Percentiles rank a stretch among this genome's conserved stretches.
phyloP scores from a whole-genome alignment of 306 rosid genomes.

The Sesbania bispinosa region DNA sequence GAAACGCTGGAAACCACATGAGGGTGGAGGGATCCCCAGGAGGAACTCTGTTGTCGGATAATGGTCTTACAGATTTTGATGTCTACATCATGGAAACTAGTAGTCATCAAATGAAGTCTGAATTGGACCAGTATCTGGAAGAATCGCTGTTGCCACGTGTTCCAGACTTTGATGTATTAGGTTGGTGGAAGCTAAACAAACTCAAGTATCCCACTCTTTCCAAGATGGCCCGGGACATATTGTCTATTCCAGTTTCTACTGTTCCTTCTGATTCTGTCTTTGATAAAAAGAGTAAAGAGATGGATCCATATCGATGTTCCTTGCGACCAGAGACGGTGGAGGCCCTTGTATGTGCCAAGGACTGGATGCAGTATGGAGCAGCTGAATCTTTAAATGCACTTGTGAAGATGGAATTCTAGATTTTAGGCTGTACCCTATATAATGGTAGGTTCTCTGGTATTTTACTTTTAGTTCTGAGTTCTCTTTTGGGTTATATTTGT shows the following conservation, averaged over 20 bases:
- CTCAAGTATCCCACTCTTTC: slow-evolving; percentile 91
- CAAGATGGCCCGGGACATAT: slow-evolving; percentile 84
- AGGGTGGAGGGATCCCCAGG: slow-evolving; percentile 51
- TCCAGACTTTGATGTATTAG: slow-evolving; percentile 72
- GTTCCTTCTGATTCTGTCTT: slow-evolving; percentile 59
- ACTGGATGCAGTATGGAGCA: slow-evolving; percentile 73
- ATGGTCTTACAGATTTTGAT: slow-evolving; percentile 84
- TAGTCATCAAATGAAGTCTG: slow-evolving; percentile 82
- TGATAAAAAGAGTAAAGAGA: slow-evolving; percentile 49
- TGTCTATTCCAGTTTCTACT: slow-evolving; percentile 64
- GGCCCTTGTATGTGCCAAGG: slow-evolving; percentile 86
- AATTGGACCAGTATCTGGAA: slow-evolving; percentile 86
- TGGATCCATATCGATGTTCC: slow-evolving; percentile 81
- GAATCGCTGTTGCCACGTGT: slow-evolving; percentile 81
- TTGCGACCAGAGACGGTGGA: slow-evolving; percentile 78
- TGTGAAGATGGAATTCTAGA: slow-evolving; percentile 60
- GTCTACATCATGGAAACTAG: slow-evolving; percentile 86
- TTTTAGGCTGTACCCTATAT: slow-evolving; percentile 22
- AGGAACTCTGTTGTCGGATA: slow-evolving; percentile 55
- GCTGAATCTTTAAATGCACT: slow-evolving; percentile 48
- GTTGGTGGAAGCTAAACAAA: slow-evolving; percentile 95
- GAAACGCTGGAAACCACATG: slow-evolving; percentile 39
- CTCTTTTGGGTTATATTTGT: slow-evolving; percentile 28
- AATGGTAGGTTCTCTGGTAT: slow-evolving; percentile 21
- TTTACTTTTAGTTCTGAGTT: slow-evolving; percentile 19